Conservation (phyloP, 2,329 filamentous ascomycete genomes). For the Metarhizium album region DNA sequence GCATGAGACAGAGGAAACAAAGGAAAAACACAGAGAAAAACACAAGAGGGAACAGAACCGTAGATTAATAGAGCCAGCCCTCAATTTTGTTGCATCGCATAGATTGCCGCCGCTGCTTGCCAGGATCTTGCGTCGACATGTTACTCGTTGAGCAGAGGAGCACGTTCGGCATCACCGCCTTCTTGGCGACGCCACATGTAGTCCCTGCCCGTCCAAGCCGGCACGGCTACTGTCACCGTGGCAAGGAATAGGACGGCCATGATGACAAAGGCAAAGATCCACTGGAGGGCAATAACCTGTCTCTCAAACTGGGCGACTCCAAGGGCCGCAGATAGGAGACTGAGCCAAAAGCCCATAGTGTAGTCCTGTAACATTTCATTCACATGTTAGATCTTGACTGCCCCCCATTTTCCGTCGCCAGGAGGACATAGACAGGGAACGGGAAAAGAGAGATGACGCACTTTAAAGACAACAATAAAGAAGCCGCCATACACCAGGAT, state of each 20-base stretch:
- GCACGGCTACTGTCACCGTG: slow-evolving; percentile 54
- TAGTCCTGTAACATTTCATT: slow-evolving; percentile 41
- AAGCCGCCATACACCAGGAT: slow-evolving; percentile 67
- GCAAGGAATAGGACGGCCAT: slow-evolving; percentile 63
- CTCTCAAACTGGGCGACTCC: slow-evolving; percentile 67
- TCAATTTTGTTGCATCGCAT: no score
- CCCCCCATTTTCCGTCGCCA: not conserved
- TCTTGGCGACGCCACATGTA: slow-evolving; percentile 35
- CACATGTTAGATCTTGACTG: not conserved
- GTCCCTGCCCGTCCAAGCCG: slow-evolving; percentile 50
- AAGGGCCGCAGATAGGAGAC: slow-evolving; percentile 61
- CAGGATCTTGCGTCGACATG: no score
- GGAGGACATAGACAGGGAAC: not conserved
- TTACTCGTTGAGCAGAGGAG: slow-evolving; percentile 46
- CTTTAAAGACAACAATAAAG: slow-evolving; percentile 66
- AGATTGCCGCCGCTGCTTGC: no score
- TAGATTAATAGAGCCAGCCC: no score
- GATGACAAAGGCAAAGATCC: slow-evolving; percentile 85
- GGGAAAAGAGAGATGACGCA: slow-evolving; percentile 17
- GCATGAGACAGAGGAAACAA: no score
- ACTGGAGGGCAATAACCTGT: slow-evolving; percentile 70
- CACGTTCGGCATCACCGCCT: slow-evolving; percentile 42
- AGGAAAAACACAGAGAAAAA: no score
- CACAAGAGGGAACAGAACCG: no score
- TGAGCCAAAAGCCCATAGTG: slow-evolving; percentile 71